Evolutionary conservation across 2,329 filamentous ascomycete genomes (phyloP), one percentile per base, ranked within the genome.

Genomic region (Neoascochyta sp.): DNA sequence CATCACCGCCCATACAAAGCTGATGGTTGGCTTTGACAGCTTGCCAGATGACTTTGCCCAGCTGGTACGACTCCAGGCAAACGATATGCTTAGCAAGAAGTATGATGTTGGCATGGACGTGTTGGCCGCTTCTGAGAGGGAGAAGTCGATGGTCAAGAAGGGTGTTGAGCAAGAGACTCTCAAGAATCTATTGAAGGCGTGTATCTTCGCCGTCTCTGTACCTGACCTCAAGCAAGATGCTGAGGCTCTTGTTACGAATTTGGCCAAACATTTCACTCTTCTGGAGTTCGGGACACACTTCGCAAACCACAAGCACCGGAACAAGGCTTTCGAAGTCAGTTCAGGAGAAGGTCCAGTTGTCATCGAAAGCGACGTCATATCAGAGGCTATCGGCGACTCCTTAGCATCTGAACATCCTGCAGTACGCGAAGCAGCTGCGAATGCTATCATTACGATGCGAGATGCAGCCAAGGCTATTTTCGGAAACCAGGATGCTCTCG

Each of bases 261-360:
- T 95, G 7, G 93, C 87, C 52, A 81, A 82, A 29, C 93, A 98
- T 61, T 90, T 98, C 46, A 83, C 88, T 3, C 76, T 98, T 24
- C 69, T 98, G 16, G 92, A 98, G 61, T 73, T 98, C 14, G 90
- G 89, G 7, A 80, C 82, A 35, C 82, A 88, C n/a, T 71, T 96
- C 18, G 79, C 87, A 12, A 81, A 88, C 34, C 68, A 83, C 41
- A 89, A 90, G 63, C 84, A 89, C 45, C 78, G 72, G 33, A 78
- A 72, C 35, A 86, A 82, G 41, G 76, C 83, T 0, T 98, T 98
- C 53, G 81, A 95, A 54, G 86, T 92, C 3, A 77, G 80, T 27
- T 79, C 83, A 21, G 89, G 92, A 11, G 92, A 98, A 55, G 92
- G 92, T 0, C 83, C 85, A 2, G 73, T 96, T 4, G 83, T 80